Conservation (phyloP, 768 basidiomycete species). For the Hygrophorus pudorinus region DNA sequence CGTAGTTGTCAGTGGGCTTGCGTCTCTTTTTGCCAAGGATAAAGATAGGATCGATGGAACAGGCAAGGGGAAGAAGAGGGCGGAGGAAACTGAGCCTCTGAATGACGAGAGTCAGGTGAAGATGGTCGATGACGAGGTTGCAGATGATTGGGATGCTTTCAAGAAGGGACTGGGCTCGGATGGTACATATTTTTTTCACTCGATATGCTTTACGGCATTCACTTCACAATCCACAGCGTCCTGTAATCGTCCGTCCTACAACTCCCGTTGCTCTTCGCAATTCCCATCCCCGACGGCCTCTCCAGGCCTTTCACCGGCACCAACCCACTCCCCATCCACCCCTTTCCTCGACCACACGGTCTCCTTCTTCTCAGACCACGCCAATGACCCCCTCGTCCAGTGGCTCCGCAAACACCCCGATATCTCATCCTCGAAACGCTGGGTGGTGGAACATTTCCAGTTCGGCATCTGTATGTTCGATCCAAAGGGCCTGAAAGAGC, state of each 20-base stretch:
- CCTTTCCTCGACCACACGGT: constrained; percentile 27
- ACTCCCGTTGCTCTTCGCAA: neutral
- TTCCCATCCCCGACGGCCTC: constrained; percentile 10
- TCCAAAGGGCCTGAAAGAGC: constrained; percentile 33
- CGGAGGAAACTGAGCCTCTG: constrained; percentile 21
- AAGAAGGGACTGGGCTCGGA: constrained; percentile 25
- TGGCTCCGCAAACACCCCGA: too few relatives aligned
- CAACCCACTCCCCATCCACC: constrained; percentile 16
- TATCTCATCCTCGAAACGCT: constrained; percentile 30
- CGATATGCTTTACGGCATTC: neutral
- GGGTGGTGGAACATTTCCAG: constrained; percentile 46
- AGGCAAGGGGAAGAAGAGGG: constrained; percentile 19
- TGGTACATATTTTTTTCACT: constrained; percentile 9
- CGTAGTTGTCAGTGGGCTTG: constrained; percentile 46
- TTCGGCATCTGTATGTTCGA: constrained; percentile 54
- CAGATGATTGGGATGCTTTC: constrained; percentile 40
- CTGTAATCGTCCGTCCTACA: too few relatives aligned
- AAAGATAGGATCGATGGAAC: constrained; percentile 16
- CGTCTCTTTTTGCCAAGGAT: constrained; percentile 37
- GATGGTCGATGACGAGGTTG: constrained; percentile 34
- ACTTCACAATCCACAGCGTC: neutral
- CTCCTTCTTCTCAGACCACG: constrained; percentile 33
- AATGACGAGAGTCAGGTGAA: constrained; percentile 32
- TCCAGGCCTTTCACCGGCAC: constrained; percentile 9
- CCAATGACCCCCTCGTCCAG: constrained; percentile 33